Base-by-base conservation (phyloP, 1,139 yeast species). In the Pichia sp. region DNA sequence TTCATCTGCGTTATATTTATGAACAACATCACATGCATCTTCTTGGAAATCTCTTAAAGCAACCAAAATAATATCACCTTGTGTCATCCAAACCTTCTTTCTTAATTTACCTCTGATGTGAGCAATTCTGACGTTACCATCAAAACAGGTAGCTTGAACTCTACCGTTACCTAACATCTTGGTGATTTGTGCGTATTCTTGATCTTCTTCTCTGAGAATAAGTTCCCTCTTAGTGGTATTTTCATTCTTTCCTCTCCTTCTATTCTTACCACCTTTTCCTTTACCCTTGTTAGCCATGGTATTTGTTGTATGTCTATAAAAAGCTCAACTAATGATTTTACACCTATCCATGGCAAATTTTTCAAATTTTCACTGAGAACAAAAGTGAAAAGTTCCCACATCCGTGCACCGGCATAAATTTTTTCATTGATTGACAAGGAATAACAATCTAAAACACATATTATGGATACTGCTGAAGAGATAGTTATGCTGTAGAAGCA, bases 1-100 rank as follows among this genome's bases (percentile, higher is more conserved):
- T 74, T 95, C 99, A 67, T 95, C 99, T 47, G 97, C 86, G 70
- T 87, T 90, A 74, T 86, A 95, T 74, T 93, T 93, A 73, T 93
- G 95, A 52, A 95, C 93, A 61, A 95, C 98, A 70, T 95, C 99
- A 76, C 97, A 95, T 71, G 87, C 95, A 60, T 89, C 96, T 68
- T 93, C 98, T 73, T 95, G 97, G 83, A 93, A 95, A 67, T 95
- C 99, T 79, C 99, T 89, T 67, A 95, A 81, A 8, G 97, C 90
- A 47, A 93, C 93, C 67, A 95, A 77, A 62, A 95, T 90, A 64
- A 95, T 95, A 69, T 95, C 99, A 74, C 99, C 99, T 73, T 90
- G 98, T 46, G 89, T 87, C 89, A 95, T 91, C 99, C 99, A 95
- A 58, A 91, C 98, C 82, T 93, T 93, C 84, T 95, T 95, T 80